phyloP scores from a whole-genome alignment of 176 grass and related monocot species.

The Cenchrus fungigraminus region DNA sequence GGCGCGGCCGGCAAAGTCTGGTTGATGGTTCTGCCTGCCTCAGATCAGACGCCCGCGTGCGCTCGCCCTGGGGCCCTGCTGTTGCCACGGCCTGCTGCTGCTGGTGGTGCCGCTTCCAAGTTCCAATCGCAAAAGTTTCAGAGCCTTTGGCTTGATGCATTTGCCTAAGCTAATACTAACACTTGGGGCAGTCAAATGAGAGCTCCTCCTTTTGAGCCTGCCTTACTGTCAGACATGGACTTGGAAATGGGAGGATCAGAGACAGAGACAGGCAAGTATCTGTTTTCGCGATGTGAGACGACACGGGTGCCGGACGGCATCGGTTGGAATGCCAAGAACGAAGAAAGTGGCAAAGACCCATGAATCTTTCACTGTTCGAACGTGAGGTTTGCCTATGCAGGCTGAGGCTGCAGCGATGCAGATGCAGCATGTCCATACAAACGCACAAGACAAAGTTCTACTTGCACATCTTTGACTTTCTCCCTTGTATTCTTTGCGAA shows the following conservation, averaged over 20 bases:
- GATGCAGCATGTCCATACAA: conserved; percentile 22
- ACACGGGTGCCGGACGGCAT: not conserved
- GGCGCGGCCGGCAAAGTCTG: conserved; percentile 29
- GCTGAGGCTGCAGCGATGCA: not conserved
- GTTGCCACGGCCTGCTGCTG: not conserved
- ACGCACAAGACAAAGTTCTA: conserved; percentile 9
- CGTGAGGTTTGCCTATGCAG: not conserved
- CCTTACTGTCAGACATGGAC: conserved; percentile 7
- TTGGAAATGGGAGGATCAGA: not conserved
- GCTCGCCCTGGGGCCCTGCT: conserved; percentile 10
- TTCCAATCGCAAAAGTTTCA: conserved; percentile 43
- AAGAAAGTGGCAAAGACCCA: not conserved
- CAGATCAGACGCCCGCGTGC: conserved; percentile 28
- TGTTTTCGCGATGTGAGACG: not conserved
- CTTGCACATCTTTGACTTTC: not conserved
- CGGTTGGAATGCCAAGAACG: not conserved
- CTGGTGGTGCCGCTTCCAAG: conserved; percentile 9
- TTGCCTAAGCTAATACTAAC: conserved; percentile 1
- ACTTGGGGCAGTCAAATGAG: conserved; percentile 8
- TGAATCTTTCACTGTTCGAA: conserved; percentile 16
- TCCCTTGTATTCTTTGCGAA: not conserved
- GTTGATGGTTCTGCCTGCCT: conserved; percentile 1
- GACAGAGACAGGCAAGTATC: not conserved
- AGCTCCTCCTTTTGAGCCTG: conserved; percentile 30
- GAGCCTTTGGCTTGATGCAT: conserved; percentile 12